Conservation (phyloP, 495 filamentous ascomycete genomes). For the Glonium stellatum region DNA sequence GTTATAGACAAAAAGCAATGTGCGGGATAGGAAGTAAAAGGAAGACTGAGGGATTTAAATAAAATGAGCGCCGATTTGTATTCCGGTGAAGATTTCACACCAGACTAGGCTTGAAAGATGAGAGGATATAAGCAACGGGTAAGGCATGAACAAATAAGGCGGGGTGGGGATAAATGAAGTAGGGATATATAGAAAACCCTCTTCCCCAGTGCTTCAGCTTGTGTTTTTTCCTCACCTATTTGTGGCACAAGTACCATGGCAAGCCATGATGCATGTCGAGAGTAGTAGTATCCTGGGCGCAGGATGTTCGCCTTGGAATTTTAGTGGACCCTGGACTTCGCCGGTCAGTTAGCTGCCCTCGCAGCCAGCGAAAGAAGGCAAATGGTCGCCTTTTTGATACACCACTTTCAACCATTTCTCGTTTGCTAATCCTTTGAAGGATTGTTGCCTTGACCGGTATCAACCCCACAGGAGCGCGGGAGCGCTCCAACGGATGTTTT, state of each 20-base stretch:
- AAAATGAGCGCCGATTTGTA: not conserved
- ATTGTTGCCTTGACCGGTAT: not conserved
- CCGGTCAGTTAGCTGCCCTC: not conserved
- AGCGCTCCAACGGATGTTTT: not conserved
- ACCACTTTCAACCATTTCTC: not conserved
- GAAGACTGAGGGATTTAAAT: not conserved
- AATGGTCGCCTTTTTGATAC: not conserved
- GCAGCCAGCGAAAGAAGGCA: constrained; percentile 3
- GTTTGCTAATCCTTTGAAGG: not conserved
- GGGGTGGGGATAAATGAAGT: not conserved
- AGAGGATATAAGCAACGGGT: not conserved
- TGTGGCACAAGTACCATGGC: not conserved
- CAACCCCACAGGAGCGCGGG: not conserved
- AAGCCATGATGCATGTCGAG: constrained; percentile 1
- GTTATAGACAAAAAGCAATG: not conserved
- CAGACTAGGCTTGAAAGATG: not conserved
- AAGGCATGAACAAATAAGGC: not conserved
- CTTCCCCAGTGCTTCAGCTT: not conserved
- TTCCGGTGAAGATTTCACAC: not conserved
- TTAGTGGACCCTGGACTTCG: not conserved
- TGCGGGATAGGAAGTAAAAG: not conserved
- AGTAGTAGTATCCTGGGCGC: not conserved
- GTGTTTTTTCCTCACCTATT: not conserved
- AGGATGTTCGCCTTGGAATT: not conserved
- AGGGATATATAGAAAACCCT: not conserved